phyloP scores from a whole-genome alignment of 306 rosid genomes.

The Erythrophleum fordii region DNA sequence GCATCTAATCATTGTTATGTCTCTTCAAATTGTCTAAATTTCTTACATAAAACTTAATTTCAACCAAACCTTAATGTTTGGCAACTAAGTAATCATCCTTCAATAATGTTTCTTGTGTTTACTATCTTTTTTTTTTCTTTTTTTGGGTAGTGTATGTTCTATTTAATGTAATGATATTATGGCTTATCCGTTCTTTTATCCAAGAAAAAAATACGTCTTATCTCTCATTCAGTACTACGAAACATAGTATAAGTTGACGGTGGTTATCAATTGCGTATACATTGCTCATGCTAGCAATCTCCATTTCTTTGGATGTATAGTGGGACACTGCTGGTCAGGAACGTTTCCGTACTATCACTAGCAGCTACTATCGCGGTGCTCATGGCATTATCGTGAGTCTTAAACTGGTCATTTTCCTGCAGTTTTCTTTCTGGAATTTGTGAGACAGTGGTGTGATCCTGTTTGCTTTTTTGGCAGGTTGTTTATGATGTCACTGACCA shows the following conservation, averaged over 20 bases:
- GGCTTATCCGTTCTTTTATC: neutral
- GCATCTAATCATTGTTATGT: conserved; percentile 6
- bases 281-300: conserved; percentile 22
- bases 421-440: conserved; percentile 1
- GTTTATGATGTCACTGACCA: conserved; percentile 86
- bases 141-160: neutral
- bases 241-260: neutral
- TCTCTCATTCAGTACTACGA: neutral
- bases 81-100: neutral
- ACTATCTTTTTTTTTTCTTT: neutral
- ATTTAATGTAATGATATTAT: neutral
- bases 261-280: conserved; percentile 1
- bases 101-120: neutral
- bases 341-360: conserved; percentile 97
- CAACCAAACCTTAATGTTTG: conserved; percentile 11
- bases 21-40: neutral
- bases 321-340: conserved; percentile 99
- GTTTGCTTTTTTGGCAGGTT: conserved; percentile 51
- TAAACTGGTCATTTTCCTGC: conserved; percentile 5
- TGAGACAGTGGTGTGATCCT: neutral
- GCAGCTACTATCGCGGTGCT: conserved; percentile 99
- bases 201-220: neutral
- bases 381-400: conserved; percentile 94
- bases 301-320: conserved; percentile 49
- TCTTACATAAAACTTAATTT: neutral